Evolutionary conservation across 768 basidiomycete genomes (phyloP).

Genomic region (Leccinum rimulosum): DNA sequence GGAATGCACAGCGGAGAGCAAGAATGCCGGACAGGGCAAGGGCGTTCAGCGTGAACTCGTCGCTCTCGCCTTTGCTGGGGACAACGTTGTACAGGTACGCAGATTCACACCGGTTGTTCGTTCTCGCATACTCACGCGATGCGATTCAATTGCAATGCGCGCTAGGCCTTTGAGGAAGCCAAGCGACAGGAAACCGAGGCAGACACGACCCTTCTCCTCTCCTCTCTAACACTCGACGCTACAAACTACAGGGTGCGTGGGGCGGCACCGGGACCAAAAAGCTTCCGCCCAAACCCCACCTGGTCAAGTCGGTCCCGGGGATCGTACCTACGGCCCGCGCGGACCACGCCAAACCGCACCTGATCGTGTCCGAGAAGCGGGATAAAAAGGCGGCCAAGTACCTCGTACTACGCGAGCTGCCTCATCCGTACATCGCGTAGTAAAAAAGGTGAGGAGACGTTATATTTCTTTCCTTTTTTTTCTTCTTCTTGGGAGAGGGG

Average conservation of each 20-base stretch:
- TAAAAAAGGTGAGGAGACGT: conserved; percentile 56
- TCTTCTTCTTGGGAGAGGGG: background rate
- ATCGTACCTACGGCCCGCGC: conserved; percentile 75
- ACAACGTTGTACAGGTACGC: too few relatives aligned
- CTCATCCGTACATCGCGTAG: conserved; percentile 87
- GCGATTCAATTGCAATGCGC: conserved; percentile 4
- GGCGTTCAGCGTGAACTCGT: background rate
- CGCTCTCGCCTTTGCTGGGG: too few relatives aligned
- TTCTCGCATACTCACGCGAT: background rate
- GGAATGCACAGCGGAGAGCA: conserved; percentile 45
- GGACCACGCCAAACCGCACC: conserved; percentile 80
- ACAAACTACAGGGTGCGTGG: conserved; percentile 80
- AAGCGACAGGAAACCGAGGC: conserved; percentile 83
- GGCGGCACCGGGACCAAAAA: conserved; percentile 73
- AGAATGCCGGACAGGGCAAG: conserved; percentile 36
- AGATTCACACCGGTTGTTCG: background rate
- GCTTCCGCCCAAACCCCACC: conserved; percentile 58
- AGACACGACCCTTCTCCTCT: conserved; percentile 66
- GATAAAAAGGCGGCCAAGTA: conserved; percentile 94
- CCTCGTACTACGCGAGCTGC: conserved; percentile 77
- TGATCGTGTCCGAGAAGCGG: conserved; percentile 94
- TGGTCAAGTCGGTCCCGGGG: conserved; percentile 83
- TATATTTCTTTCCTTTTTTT: background rate
- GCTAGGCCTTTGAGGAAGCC: conserved; percentile 79
- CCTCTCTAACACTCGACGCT: background rate